phyloP scores from a whole-genome alignment of 2,329 filamentous ascomycete species.

The Albophoma yamanashiensis region DNA sequence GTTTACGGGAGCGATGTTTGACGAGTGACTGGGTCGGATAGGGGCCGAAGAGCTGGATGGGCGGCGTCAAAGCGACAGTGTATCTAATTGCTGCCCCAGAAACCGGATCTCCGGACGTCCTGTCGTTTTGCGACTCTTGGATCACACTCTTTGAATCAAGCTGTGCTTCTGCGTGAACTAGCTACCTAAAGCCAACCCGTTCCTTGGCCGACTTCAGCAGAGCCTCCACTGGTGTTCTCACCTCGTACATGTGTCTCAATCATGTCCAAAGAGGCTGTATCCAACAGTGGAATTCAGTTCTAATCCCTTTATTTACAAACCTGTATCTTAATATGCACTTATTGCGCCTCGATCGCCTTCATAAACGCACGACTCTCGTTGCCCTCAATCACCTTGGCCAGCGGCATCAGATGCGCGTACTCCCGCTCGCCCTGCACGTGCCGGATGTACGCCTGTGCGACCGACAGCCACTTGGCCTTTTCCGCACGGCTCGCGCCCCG shows the following conservation, averaged over 20 bases:
- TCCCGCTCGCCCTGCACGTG: slow-evolving; percentile 22
- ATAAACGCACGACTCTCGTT: slow-evolving; percentile 43
- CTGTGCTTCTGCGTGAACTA: too few species aligned
- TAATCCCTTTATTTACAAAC: too few species aligned
- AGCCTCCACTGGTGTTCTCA: background rate
- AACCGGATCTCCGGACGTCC: too few species aligned
- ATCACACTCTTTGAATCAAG: too few species aligned
- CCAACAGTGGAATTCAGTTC: background rate
- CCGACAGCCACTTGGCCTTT: slow-evolving; percentile 48
- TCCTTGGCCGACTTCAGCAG: too few species aligned
- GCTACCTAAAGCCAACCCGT: too few species aligned
- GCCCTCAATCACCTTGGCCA: slow-evolving; percentile 48
- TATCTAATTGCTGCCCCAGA: too few species aligned
- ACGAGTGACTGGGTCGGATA: background rate
- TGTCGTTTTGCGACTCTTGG: too few species aligned
- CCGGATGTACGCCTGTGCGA: slow-evolving; percentile 45
- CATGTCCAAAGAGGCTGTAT: background rate
- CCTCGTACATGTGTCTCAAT: background rate
- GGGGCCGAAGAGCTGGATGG: background rate
- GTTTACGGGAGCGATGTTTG: background rate
- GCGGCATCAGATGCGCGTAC: slow-evolving; percentile 32
- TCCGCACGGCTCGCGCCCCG: slow-evolving; percentile 44
- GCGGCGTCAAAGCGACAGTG: too few species aligned
- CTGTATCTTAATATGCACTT: background rate
- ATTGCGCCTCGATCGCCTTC: slow-evolving; percentile 26